Evolutionary conservation across 2,329 filamentous ascomycete species (phyloP).

Genomic region (Fusarium zealandicum): DNA sequence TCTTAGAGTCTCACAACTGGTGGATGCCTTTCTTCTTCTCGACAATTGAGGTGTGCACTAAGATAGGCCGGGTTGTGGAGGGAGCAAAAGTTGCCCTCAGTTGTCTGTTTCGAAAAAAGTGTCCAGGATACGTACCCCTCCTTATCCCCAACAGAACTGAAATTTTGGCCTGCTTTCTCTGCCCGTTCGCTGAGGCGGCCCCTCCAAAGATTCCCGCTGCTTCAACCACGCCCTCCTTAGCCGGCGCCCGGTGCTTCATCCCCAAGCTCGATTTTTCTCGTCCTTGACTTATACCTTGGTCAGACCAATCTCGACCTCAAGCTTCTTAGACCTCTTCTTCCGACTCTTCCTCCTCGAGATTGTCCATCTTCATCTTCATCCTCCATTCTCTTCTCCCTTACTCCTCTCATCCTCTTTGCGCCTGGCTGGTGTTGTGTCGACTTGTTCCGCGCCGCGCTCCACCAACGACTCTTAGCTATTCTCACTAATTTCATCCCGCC

Average conservation of each 20-base stretch:
- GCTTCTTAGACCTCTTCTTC: conserved; percentile 38
- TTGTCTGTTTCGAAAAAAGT: conserved; percentile 25
- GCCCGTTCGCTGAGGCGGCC: conserved; percentile 39
- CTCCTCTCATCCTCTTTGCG: conserved; percentile 32
- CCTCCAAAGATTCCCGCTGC: conserved; percentile 37
- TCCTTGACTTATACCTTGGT: conserved; percentile 43
- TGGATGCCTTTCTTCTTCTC: conserved; percentile 29
- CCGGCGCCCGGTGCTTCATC: conserved; percentile 28
- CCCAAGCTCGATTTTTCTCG: conserved; percentile 38
- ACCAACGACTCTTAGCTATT: conserved; percentile 36
- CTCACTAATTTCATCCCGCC: conserved; percentile 41
- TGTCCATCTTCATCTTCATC: conserved; percentile 39
- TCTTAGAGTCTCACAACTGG: conserved; percentile 35
- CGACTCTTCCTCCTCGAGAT: conserved; percentile 38
- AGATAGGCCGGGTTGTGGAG: conserved; percentile 38
- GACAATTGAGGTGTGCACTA: conserved; percentile 33
- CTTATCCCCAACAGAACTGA: conserved; percentile 55
- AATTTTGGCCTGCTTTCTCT: conserved; percentile 42
- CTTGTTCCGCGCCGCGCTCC: conserved; percentile 37
- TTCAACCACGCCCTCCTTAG: conserved; percentile 36
- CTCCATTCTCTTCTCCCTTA: conserved; percentile 31
- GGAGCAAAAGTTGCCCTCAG: conserved; percentile 26
- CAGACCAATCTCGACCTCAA: conserved; percentile 36
- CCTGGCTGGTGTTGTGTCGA: conserved; percentile 42
- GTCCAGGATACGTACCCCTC: conserved; percentile 42